These are phyloP conservation scores for Dendrothele bispora DNA, from an alignment of 768 basidiomycete species.

Conservation along the genomic window DNA sequence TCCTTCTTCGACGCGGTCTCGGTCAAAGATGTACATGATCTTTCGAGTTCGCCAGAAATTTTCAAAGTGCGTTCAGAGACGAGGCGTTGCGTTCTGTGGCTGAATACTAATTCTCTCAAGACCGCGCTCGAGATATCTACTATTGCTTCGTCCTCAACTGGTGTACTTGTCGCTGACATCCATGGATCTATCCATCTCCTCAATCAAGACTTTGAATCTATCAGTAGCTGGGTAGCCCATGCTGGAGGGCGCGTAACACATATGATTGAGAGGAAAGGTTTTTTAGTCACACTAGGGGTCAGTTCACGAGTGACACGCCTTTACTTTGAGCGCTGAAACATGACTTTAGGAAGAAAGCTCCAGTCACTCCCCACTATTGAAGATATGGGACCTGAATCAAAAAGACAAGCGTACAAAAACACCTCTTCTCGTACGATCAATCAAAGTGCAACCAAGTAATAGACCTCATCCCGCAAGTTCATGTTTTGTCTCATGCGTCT, in stretches of 20 bases:
- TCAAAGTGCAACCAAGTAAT: conserved; percentile 73
- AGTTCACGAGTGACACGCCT: no score
- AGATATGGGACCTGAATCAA: conserved; percentile 86
- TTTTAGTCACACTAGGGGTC: conserved; percentile 89
- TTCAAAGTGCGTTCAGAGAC: conserved; percentile 82
- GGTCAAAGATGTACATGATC: conserved; percentile 79
- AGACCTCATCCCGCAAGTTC: conserved; percentile 72
- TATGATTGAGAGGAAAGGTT: conserved; percentile 77
- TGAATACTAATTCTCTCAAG: conserved; percentile 28
- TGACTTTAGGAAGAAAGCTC: conserved; percentile 71
- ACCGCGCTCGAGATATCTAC: conserved; percentile 74
- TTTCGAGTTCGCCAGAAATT: conserved; percentile 71
- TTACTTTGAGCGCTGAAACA: conserved; percentile 14
- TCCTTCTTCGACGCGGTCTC: conserved; percentile 81
- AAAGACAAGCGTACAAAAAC: conserved; percentile 62
- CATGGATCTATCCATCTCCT: conserved; percentile 82
- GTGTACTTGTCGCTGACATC: conserved; percentile 80
- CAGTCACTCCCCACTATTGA: conserved; percentile 66
- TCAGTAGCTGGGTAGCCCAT: conserved; percentile 79
- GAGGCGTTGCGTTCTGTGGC: not conserved
- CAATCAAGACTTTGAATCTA: conserved; percentile 69
- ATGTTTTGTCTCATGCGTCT: not conserved
- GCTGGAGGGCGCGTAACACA: conserved; percentile 80
- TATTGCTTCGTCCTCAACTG: conserved; percentile 59
- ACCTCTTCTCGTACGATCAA: conserved; percentile 69